Base-by-base conservation (phyloP, 202 grass and related monocot genomes). In the Setaria italica region DNA sequence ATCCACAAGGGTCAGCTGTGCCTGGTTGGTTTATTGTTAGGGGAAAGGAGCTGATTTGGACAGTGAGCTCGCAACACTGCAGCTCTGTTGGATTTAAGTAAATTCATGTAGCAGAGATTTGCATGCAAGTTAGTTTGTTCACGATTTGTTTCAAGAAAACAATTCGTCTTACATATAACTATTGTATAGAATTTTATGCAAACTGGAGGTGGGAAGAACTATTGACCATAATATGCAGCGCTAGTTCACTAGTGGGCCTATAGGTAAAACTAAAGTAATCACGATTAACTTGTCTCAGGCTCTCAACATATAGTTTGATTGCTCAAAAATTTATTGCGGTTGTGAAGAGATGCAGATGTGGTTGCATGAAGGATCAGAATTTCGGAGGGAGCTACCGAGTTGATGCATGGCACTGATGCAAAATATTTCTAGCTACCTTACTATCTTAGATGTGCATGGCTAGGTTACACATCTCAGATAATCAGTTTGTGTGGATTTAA, bases 61-160 rank as follows among this genome's bases (percentile, higher is more conserved):
- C 8, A 67, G 10, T 19, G 74, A 85, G 58, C n/a, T 58, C 21
- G 48, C 70, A 25, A 50, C 57, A 0, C 47, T 72, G 49, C 32
- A 68, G 33, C 60, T 54, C 67, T 25, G 5, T 45, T 64, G 70
- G 74, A 67, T 84, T 49, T n/a, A 48, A 29, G 60, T 79, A 54
- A 74, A 35, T 51, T 37, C 41, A 62, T 2, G 63, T 19, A 30
- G 50, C 14, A 34, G 12, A 1, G 37, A 11, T 59, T 59, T 57
- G 29, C 80, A 82, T 82, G 80, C 66, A 71, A 41, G n/a, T 46
- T 56, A 25, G 79, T 58, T 77, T 72, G 48, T 17, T 59, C 78
- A 32, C 5, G 20, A 16, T 20, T 74, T 20, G 10, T 54, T 62
- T 62, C 21, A 29, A 11, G 58, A 74, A 74, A 67, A 29, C 49